Evolutionary conservation across 805 yeast genomes (phyloP), one percentile per base, ranked within the genome.

Genomic region (Candida pseudofarinosa): DNA sequence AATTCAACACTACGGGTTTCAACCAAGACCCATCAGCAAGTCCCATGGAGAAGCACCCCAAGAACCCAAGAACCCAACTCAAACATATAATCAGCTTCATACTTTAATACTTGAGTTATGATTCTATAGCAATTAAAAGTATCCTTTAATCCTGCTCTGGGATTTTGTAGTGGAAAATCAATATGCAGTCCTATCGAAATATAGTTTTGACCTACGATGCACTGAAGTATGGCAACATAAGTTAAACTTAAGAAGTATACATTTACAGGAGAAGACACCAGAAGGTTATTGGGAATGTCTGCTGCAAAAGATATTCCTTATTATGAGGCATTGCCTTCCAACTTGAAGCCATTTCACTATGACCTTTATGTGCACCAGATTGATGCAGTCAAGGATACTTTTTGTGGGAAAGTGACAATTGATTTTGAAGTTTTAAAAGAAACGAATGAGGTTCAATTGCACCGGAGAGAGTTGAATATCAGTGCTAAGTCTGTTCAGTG

Each of bases 291-390:
- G n/a, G n/a, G n/a, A n/a, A 40, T 40, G 43, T 40, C 39, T 15
- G 30, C n/a, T 10, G 19, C 30, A 12, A 36, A 36, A 18, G 30
- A 31, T 14, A 33, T 23, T 16, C 60, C 60, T 4, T 68, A 68
- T 52, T 69, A 69, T 49, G 69, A 69, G 47, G 73, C 80, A 3
- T 77, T 81, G 47, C 95, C 87, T 53, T 69, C 70, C 38, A 69
- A 76, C 41, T 84, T 89, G 47, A 74, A 74, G 45, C 97, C 99
- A 30, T 53, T 67, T 30, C 86, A 85, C 63, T 91, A 93, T 60
- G 77, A 80, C 42, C 61, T 93, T 14, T 44, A 64, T 28, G 73
- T 80, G 15, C 66, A 81, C 41, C 83, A 81, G 53, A 88, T 95
- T 32, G 76, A 82, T 53, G 60, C 71, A 20, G 60, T 53, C 5